Percentiles rank a stretch among this genome's conserved stretches.
Evolutionary conservation across 163 green algal genomes (phyloP).

Genomic region (Chloromonas sp.): DNA sequence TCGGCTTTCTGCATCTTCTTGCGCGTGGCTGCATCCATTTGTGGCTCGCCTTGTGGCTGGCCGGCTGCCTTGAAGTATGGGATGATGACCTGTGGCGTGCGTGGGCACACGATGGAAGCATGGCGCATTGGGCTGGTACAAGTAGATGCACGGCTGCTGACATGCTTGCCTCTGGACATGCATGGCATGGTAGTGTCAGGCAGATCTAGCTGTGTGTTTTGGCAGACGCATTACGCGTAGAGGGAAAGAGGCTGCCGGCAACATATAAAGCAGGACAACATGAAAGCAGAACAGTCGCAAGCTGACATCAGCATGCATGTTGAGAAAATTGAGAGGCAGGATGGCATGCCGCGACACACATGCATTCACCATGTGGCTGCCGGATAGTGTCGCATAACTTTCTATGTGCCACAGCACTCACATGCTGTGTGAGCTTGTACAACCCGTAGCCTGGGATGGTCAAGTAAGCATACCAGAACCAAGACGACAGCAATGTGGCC

Average conservation of each 20-base stretch:
- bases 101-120: neutral
- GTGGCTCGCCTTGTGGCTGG: neutral
- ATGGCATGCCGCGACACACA: neutral
- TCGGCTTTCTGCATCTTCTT: constrained; percentile 31
- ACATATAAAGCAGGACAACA: too few relatives aligned
- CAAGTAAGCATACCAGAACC: constrained; percentile 23
- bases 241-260: too few relatives aligned
- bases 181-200: too few relatives aligned
- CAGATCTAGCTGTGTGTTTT: too few relatives aligned
- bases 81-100: constrained; percentile 6
- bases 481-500: constrained; percentile 14
- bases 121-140: too few relatives aligned
- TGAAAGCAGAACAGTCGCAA: too few relatives aligned
- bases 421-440: constrained; percentile 15
- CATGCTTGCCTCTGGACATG: too few relatives aligned
- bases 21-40: constrained; percentile 29
- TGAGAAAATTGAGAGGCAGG: neutral
- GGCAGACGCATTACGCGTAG: too few relatives aligned
- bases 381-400: too few relatives aligned
- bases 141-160: too few relatives aligned
- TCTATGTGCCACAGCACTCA: neutral
- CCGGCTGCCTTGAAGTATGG: constrained; percentile 1
- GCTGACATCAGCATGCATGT: neutral
- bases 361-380: too few relatives aligned
- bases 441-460: constrained; percentile 23